Evolutionary conservation across 2,329 filamentous ascomycete species (phyloP), one percentile per base, ranked within the genome.

Genomic region (Gremmenia infestans): DNA sequence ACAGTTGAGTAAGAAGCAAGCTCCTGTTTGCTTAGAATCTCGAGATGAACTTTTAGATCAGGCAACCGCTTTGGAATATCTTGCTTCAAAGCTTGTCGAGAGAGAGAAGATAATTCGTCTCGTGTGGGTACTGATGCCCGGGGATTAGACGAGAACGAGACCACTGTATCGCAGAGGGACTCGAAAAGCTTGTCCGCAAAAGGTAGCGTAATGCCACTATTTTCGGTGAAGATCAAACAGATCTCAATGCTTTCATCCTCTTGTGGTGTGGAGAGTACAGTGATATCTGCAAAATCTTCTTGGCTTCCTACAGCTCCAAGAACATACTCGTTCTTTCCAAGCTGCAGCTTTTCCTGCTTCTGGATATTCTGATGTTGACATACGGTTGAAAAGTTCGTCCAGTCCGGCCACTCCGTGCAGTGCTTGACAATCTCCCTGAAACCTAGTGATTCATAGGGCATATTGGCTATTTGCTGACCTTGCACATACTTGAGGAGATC

Each of bases 341-440:
- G 25, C 15, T 32, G 12, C 7, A 61, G 37, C 11, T 46, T 37
- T 5, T 23, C 17, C 5, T 45, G 23, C 9, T 12, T 50, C 6
- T 53, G 47, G 35, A 62, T 62, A 52, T 60, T 62, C 25, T 62
- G 60, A 50, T 62, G 56, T 37, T 60, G 58, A 32, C 49, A 54
- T 11, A 56, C 48, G 11, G 56, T 55, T 1, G 48, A 42, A 35
- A 62, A 60, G 46, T 57, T 57, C 7, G 55, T 54, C 58, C 58
- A 58, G 28, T 56, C 51, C 5, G 53, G 53, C 59, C 59, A 61
- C 14, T 55, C 36, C 3, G 57, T 61, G n/a, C 59, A 61, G 32
- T 57, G 48, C 37, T 55, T 55, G 32, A 56, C 52, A 17, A 60
- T 61, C 17, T 61, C 54, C 9, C 57, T 35, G 36, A 60, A 61